Evolutionary conservation across 2,329 filamentous ascomycete genomes (phyloP), one percentile per base, ranked within the genome.

Genomic region (Colletotrichum filicis): DNA sequence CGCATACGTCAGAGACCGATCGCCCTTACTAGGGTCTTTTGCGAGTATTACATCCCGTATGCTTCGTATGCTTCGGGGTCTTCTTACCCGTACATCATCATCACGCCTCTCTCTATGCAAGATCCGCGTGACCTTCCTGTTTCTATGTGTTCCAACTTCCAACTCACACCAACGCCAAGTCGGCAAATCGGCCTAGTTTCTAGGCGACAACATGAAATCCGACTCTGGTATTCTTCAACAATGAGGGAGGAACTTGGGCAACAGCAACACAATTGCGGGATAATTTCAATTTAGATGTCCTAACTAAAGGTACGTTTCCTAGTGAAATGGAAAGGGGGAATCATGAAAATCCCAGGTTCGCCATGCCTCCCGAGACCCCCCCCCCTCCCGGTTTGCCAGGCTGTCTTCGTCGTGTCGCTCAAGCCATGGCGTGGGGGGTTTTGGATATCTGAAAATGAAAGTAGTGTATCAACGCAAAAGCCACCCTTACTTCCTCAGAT

Each of bases 361-460:
- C 71, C 66, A 49, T 73, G 49, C 66, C 71, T 66, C 66, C 71
- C 66, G 60, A 73, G 61, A 46, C 71, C 37, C 22, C 32, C 26
- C 26, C 26, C 52, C 24, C 26, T 4, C 26, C 26, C 1, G 26
- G 22, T 57, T 37, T 61, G 42, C 55, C 49, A 66, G 56, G 71
- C 71, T 63, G 26, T 58, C 58, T 53, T 60, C 35, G 32, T 32
- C 14, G 52, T 57, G 58, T 53, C 49, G 58, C 69, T 66, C 55
- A 61, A 70, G 66, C 66, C 66, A 19, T 42, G 16, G 5, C 57
- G 57, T 22, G 61, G 67, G 71, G 35, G 52, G 22, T 37, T 26
- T 65, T 65, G 60, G 66, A 66, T 71, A 73, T 73, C 71, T 73
- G 66, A 71, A 71, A 70, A 73, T 73, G 71, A 73, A 73, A 73